Conservation (phyloP, 1,284 basidiomycete genomes). For the Ceratobasidium sp. region DNA sequence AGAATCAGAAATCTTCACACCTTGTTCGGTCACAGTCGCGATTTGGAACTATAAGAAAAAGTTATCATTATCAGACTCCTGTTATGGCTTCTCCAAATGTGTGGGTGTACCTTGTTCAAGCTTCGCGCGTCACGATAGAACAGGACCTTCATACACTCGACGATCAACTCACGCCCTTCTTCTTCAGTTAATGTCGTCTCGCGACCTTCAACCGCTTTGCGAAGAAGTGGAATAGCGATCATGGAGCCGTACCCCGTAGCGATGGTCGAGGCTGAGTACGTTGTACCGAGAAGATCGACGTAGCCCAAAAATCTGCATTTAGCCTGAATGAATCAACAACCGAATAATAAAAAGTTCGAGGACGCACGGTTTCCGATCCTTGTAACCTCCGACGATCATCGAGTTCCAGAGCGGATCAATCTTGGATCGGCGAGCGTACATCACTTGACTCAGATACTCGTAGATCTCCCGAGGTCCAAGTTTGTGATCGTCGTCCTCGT, state of each 20-base stretch:
- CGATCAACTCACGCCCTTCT: constrained; percentile 80
- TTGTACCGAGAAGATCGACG: constrained; percentile 96
- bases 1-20: constrained; percentile 83
- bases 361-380: constrained; percentile 75
- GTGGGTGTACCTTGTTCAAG: constrained; percentile 83
- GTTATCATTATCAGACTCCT: no score
- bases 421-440: constrained; percentile 90
- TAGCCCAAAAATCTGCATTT: constrained; percentile 82
- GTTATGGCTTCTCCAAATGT: no score
- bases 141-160: constrained; percentile 91
- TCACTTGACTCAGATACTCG: constrained; percentile 88
- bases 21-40: constrained; percentile 82
- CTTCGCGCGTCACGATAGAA: constrained; percentile 97
- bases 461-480: constrained; percentile 92
- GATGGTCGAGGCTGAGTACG: constrained; percentile 92
- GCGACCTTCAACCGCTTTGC: constrained; percentile 86
- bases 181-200: constrained; percentile 80
- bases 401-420: constrained; percentile 97
- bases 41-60: constrained; percentile 96
- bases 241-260: constrained; percentile 97
- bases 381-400: constrained; percentile 90
- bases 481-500: constrained; percentile 81
- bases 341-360: background rate
- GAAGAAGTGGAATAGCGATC: constrained; percentile 91
- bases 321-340: background rate